Percentiles rank a stretch among this genome's conserved stretches.
phyloP scores from a whole-genome alignment of 257 asterid genomes.

The Coffea eugenioides region DNA sequence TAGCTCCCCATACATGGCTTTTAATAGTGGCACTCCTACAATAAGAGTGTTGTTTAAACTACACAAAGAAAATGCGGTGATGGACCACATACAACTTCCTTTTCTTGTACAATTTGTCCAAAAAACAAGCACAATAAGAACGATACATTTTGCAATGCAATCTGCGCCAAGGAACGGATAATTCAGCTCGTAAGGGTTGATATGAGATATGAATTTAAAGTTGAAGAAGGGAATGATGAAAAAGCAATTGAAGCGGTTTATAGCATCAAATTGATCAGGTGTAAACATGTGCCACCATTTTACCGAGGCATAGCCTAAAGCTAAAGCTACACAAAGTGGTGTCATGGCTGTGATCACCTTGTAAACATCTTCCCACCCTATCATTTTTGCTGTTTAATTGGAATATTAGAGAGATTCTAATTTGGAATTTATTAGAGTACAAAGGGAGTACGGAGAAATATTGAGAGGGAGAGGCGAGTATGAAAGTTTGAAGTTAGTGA shows the following conservation, averaged over 20 bases:
- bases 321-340: conserved; percentile 30
- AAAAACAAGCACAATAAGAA: neutral
- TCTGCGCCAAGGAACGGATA: conserved; percentile 15
- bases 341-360: conserved; percentile 31
- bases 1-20: conserved; percentile 35
- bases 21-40: conserved; percentile 39
- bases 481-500: neutral
- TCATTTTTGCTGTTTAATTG: conserved; percentile 16
- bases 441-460: neutral
- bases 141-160: conserved; percentile 13
- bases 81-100: conserved; percentile 24
- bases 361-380: conserved; percentile 28
- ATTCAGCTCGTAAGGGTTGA: conserved; percentile 26
- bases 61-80: conserved; percentile 29
- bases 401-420: neutral
- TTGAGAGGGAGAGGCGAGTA: neutral
- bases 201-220: conserved; percentile 23
- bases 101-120: conserved; percentile 25
- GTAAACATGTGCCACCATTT: conserved; percentile 35
- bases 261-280: conserved; percentile 28
- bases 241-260: conserved; percentile 29
- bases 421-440: neutral
- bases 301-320: conserved; percentile 31
- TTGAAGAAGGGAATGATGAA: conserved; percentile 33
- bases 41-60: conserved; percentile 32